Evolutionary conservation across 257 asterid genomes (phyloP), one percentile per base, ranked within the genome.

Genomic region (Solanum dulcamara): DNA sequence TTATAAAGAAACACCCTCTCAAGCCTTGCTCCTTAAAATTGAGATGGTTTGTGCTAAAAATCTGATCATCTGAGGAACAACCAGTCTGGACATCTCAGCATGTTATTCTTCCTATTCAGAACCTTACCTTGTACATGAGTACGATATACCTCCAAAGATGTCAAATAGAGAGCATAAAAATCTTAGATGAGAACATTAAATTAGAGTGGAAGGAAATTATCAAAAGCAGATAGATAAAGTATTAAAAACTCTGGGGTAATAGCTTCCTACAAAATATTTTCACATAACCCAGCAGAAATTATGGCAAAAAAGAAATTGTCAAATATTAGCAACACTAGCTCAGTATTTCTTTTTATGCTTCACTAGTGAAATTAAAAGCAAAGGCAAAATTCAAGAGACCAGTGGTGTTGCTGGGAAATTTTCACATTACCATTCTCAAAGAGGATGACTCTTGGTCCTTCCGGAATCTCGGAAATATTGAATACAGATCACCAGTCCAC

Each of bases 401-500:
- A 8, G 42, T 3, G 4, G 42, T 3, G 4, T 77, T 77, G 33
- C 10, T 26, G 64, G 42, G 48, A 77, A 46, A 46, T 8, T 38
- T 38, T 28, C 13, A 70, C 71, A 26, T 84, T 92, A 96, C 99
- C 97, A 22, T 86, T 88, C 93, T 93, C 32, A 86, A 80, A 13
- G 96, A 88, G 62, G 93, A 90, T 0, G 97, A 83, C 87, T 86
- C 91, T 53, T 90, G 91, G 86, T 92, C 94, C 90, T 89, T 93
- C 93, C 91, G 86, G 59, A 93, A 87, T 81, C 92, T 91, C 67
- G 89, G 80, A 87, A 95, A 85, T 72, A 91, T 66, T 53, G 97
- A 89, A 84, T 95, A 93, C 37, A 96, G 87, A 84, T 95, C 97
- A 81, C 92, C 83, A 32, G 95, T 88, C 99, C 93, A 95, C 88